Conservation (phyloP, 2,329 filamentous ascomycete species). For the Pezicula neosporulosa region DNA sequence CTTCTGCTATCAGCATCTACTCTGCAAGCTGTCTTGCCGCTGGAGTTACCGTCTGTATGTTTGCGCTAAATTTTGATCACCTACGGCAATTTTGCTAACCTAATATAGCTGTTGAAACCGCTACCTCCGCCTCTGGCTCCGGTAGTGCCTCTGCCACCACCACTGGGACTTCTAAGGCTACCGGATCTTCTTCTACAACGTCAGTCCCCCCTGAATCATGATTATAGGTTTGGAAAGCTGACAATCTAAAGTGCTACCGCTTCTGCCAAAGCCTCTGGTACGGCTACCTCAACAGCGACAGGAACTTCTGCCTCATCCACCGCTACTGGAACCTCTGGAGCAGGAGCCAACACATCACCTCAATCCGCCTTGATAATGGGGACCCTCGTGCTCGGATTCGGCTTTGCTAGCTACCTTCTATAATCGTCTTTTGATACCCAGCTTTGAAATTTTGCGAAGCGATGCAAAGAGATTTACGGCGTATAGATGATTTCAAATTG, state of each 20-base stretch:
- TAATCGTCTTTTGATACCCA: neutral
- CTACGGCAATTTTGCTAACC: conserved; percentile 1
- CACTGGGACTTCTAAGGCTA: conserved; percentile 9
- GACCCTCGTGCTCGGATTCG: neutral
- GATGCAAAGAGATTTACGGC: neutral
- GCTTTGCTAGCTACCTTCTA: neutral
- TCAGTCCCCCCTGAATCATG: neutral
- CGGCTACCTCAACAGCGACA: neutral
- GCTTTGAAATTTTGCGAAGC: neutral
- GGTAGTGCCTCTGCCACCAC: conserved; percentile 10
- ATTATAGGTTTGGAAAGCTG: neutral
- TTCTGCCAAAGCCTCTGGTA: neutral
- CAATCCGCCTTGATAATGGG: neutral
- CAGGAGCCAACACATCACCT: neutral
- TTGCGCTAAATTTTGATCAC: neutral
- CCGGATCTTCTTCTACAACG: conserved; percentile 4
- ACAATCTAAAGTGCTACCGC: conserved; percentile 1
- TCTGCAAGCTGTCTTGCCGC: conserved; percentile 14
- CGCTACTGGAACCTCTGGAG: neutral
- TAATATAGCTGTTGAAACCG: conserved; percentile 8
- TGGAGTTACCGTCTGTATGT: conserved; percentile 16
- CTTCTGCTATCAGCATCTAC: conserved; percentile 14
- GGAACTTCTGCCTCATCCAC: neutral
- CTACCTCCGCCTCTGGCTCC: conserved; percentile 9
- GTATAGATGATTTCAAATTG: neutral